phyloP scores from a whole-genome alignment of 1,284 basidiomycete genomes.

The Moniliophthora roreri region DNA sequence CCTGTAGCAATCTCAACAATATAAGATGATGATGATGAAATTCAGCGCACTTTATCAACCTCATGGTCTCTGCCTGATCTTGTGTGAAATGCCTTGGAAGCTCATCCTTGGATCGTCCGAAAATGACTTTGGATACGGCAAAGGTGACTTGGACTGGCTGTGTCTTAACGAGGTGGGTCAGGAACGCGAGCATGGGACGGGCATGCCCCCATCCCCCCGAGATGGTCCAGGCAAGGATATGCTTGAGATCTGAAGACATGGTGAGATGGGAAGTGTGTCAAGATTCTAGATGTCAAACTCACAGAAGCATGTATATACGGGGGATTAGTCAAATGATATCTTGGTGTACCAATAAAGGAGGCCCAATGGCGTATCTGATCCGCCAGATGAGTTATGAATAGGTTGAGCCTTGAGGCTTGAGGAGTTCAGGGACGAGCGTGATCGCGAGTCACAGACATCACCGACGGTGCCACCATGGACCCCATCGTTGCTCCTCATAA shows the following conservation, averaged over 20 bases:
- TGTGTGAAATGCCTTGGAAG: background rate
- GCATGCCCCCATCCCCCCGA: slow-evolving; percentile 2
- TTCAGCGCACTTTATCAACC: background rate
- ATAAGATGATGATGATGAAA: background rate
- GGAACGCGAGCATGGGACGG: background rate
- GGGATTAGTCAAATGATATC: no score
- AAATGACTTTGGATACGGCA: background rate
- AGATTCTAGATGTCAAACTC: no score
- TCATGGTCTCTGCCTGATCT: background rate
- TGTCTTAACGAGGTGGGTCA: background rate
- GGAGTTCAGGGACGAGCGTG: no score
- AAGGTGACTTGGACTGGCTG: background rate
- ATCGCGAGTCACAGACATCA: background rate
- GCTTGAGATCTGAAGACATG: background rate
- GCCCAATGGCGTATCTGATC: no score
- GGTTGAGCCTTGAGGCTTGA: no score
- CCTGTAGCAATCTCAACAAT: background rate
- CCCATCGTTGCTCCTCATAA: background rate
- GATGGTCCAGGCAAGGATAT: background rate
- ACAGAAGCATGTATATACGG: no score
- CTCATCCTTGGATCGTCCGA: background rate
- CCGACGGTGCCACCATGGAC: background rate
- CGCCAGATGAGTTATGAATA: no score
- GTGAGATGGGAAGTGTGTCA: background rate
- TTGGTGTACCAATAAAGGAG: no score